Percentiles rank a stretch among this genome's conserved stretches.
Conservation (phyloP, 2,329 filamentous ascomycete species). For the Spiromastix sp. region DNA sequence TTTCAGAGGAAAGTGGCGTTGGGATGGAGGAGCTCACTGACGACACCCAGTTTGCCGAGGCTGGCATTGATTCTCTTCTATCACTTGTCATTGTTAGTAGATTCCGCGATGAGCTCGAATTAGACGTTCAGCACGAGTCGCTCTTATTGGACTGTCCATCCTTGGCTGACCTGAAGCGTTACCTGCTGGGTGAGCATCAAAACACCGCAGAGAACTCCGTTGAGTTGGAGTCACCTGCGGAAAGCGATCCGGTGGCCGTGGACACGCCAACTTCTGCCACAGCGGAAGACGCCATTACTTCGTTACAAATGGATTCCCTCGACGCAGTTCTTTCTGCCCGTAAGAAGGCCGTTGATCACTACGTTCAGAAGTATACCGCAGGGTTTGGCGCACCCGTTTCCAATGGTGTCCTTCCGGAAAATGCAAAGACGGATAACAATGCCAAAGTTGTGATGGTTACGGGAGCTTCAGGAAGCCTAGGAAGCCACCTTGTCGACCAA, state of each 20-base stretch:
- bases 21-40: slow-evolving; percentile 5
- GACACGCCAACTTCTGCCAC: slow-evolving; percentile 4
- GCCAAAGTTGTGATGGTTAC: slow-evolving; percentile 29
- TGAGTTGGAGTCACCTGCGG: neutral
- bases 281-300: slow-evolving; percentile 6
- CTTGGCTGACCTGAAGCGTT: slow-evolving; percentile 5
- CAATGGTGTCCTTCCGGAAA: neutral
- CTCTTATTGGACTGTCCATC: slow-evolving; percentile 5
- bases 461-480: slow-evolving; percentile 31
- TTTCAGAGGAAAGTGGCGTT: slow-evolving; percentile 9
- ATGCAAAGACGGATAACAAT: neutral
- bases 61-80: slow-evolving; percentile 30
- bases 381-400: slow-evolving; percentile 12
- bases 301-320: no score
- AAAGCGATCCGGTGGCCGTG: slow-evolving; percentile 4
- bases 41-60: slow-evolving; percentile 10
- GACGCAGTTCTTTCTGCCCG: slow-evolving; percentile 11
- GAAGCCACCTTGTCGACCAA: slow-evolving; percentile 30
- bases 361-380: slow-evolving; percentile 15
- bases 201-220: neutral
- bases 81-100: slow-evolving; percentile 25
- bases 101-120: slow-evolving; percentile 20
- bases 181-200: slow-evolving; percentile 4
- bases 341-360: slow-evolving; percentile 10
- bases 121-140: slow-evolving; percentile 11